Evolutionary conservation across 73 alveolate species (phyloP).

Genomic region (Paraurostyla sp.): DNA sequence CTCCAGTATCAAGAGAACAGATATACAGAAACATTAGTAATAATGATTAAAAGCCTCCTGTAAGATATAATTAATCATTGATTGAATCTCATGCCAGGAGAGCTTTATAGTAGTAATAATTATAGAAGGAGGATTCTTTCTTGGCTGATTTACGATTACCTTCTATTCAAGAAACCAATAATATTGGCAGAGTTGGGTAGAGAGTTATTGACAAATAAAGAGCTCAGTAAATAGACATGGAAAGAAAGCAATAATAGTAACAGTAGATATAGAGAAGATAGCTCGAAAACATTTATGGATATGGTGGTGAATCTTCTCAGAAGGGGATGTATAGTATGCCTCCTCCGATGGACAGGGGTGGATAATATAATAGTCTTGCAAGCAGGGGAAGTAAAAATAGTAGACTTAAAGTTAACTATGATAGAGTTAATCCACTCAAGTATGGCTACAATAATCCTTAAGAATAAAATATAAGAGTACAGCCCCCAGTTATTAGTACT

Average conservation of each 20-base stretch:
- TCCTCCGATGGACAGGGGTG: slow-evolving; percentile 35
- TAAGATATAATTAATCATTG: background rate
- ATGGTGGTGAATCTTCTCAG: background rate
- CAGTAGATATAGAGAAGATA: slow-evolving; percentile 37
- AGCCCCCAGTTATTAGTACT: background rate
- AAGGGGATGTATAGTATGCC: background rate
- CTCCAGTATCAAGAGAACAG: background rate
- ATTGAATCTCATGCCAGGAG: background rate
- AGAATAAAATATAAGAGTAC: slow-evolving; percentile 5
- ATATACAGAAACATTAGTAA: background rate
- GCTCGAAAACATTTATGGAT: slow-evolving; percentile 30
- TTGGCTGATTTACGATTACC: slow-evolving; percentile 33
- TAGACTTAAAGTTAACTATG: slow-evolving; percentile 2
- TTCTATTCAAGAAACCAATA: background rate
- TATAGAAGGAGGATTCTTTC: background rate
- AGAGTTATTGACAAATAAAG: slow-evolving; percentile 33
- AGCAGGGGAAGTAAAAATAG: background rate
- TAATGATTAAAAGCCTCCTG: background rate
- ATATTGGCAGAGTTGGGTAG: background rate
- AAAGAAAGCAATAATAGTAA: background rate
- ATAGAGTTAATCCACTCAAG: slow-evolving; percentile 15
- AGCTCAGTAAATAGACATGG: slow-evolving; percentile 30
- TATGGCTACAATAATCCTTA: background rate
- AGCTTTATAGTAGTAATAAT: background rate
- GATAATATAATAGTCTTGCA: background rate